phyloP scores from a whole-genome alignment of 1,139 yeast species.

The Candida sanyaensis region DNA sequence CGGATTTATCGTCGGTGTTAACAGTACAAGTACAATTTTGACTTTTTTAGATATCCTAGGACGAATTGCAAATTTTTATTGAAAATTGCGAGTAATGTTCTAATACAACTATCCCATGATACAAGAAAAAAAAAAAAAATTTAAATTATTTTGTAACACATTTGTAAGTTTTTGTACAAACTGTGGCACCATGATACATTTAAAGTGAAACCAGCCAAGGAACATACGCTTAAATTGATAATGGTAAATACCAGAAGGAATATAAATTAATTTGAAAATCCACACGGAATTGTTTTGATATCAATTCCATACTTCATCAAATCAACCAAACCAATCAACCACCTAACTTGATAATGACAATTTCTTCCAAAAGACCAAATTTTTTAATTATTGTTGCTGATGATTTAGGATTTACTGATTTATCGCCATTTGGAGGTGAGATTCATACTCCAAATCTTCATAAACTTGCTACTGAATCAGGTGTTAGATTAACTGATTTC shows the following conservation, averaged over 20 bases:
- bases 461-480: constrained; percentile 38
- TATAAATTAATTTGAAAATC: too few relatives aligned
- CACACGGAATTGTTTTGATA: too few relatives aligned
- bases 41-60: too few relatives aligned
- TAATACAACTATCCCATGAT: too few relatives aligned
- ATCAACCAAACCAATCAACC: background rate
- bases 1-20: too few relatives aligned
- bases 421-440: constrained; percentile 60
- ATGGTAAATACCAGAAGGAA: too few relatives aligned
- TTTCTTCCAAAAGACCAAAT: constrained; percentile 32
- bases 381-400: constrained; percentile 61
- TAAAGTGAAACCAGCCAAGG: too few relatives aligned
- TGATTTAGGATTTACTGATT: constrained; percentile 62
- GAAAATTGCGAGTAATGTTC: background rate
- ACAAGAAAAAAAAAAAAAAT: background rate
- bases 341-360: constrained; percentile 3
- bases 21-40: too few relatives aligned
- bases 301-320: background rate
- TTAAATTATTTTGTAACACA: background rate
- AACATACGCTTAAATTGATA: too few relatives aligned
- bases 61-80: background rate
- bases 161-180: background rate
- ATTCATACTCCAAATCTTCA: constrained; percentile 56
- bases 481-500: constrained; percentile 55
- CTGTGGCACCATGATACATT: background rate